These are phyloP conservation scores for Fusarium sterilihyphosum DNA, from an alignment of 2,329 filamentous ascomycete genomes.

Conservation along the genomic window DNA sequence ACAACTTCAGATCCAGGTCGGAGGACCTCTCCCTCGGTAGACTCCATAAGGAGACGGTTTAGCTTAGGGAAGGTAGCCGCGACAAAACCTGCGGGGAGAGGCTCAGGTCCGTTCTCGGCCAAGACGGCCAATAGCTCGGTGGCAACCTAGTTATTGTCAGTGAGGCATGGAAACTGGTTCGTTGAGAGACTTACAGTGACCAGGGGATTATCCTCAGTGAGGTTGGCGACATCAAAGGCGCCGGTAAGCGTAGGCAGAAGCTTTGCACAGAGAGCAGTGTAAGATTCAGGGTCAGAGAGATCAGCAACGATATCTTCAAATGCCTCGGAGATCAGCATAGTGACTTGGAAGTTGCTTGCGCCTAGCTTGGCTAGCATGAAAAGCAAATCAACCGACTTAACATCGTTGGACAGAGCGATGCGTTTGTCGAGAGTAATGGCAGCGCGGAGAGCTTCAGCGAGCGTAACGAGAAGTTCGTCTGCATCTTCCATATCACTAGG, in stretches of 20 bases:
- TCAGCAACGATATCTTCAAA: constrained; percentile 86
- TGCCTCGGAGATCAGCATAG: constrained; percentile 85
- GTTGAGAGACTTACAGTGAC: constrained; percentile 68
- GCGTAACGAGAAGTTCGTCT: constrained; percentile 89
- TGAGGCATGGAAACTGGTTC: not conserved
- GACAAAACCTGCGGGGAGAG: constrained; percentile 87
- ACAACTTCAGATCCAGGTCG: constrained; percentile 86
- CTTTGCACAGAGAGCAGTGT: constrained; percentile 82
- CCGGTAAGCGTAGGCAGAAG: constrained; percentile 88
- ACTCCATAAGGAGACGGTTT: constrained; percentile 81
- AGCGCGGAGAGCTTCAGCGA: constrained; percentile 86
- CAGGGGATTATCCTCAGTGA: constrained; percentile 86
- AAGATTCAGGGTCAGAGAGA: constrained; percentile 75
- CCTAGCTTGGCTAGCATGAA: constrained; percentile 91
- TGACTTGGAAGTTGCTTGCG: constrained; percentile 90
- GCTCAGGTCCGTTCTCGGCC: constrained; percentile 83
- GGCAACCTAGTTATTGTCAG: constrained; percentile 66
- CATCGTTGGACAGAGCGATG: constrained; percentile 76
- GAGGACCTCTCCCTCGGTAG: constrained; percentile 87
- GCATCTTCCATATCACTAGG: constrained; percentile 85
- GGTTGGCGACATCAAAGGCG: constrained; percentile 86
- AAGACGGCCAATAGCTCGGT: constrained; percentile 85
- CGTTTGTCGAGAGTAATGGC: constrained; percentile 82
- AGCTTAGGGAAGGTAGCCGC: constrained; percentile 88
- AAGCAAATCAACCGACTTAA: constrained; percentile 81